Conservation (phyloP, 805 yeast species). For the Ogataea chonburiensis region DNA sequence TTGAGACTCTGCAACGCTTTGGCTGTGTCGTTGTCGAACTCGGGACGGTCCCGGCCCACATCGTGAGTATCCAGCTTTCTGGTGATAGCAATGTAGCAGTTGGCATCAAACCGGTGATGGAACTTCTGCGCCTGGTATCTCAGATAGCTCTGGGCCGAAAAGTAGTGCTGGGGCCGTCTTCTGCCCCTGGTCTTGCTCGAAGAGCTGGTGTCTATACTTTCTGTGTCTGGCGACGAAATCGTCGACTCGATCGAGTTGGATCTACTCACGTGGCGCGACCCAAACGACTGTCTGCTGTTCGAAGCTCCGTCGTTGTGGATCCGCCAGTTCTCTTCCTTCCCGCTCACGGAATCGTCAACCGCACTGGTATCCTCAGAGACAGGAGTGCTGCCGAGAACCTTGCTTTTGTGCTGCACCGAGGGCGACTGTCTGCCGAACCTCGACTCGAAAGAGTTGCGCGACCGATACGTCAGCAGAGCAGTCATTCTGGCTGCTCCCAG, state of each 20-base stretch:
- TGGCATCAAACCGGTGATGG: conserved; percentile 88
- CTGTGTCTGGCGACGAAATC: conserved; percentile 30
- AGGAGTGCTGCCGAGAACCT: conserved; percentile 17
- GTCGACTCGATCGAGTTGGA: conserved; percentile 30
- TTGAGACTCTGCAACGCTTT: conserved; percentile 57
- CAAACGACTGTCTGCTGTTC: conserved; percentile 28
- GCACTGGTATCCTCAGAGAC: conserved; percentile 13
- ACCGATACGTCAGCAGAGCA: conserved; percentile 88
- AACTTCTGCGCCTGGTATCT: conserved; percentile 94
- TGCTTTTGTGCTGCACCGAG: conserved; percentile 28
- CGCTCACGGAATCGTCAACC: conserved; percentile 11
- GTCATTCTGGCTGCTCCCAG: conserved; percentile 97
- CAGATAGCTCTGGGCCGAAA: conserved; percentile 93
- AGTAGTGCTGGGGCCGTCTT: conserved; percentile 56
- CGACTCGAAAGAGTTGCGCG: conserved; percentile 86
- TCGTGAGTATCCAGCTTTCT: conserved; percentile 95
- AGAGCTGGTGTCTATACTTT: conserved; percentile 16
- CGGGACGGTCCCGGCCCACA: conserved; percentile 71
- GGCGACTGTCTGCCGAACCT: conserved; percentile 87
- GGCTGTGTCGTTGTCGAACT: conserved; percentile 37
- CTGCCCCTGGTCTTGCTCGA: conserved; percentile 25
- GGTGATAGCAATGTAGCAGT: conserved; percentile 92
- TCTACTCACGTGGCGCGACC: conserved; percentile 29
- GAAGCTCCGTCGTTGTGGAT: conserved; percentile 80
- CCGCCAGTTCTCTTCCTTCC: conserved; percentile 61